Evolutionary conservation across 331 rosid species (phyloP).

Genomic region (Erythrophleum ivorense): DNA sequence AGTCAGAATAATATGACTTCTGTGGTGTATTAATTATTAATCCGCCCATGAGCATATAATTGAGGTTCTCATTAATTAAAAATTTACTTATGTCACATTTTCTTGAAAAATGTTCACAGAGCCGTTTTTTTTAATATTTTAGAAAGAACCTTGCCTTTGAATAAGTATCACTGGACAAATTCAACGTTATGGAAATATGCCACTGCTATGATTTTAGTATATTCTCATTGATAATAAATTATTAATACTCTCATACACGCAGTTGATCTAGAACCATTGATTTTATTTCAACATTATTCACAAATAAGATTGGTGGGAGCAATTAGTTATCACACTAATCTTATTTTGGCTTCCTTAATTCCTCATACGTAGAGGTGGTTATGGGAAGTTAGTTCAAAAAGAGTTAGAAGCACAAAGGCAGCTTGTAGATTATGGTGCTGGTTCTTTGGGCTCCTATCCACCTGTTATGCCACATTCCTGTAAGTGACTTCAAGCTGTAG

Average conservation of each 20-base stretch:
- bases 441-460: conserved; percentile 85
- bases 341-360: conserved; percentile 53
- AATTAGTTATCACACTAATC: not conserved
- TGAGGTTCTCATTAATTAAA: not conserved
- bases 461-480: conserved; percentile 74
- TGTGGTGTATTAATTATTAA: not conserved
- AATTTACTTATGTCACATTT: not conserved
- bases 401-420: conserved; percentile 97
- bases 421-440: conserved; percentile 95
- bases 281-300: conserved; percentile 2
- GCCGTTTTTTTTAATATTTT: not conserved
- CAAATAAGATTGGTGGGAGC: not conserved
- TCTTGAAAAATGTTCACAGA: not conserved
- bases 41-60: not conserved
- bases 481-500: conserved; percentile 50
- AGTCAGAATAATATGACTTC: not conserved
- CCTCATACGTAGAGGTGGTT: conserved; percentile 89
- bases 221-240: not conserved
- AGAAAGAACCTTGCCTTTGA: not conserved
- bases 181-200: not conserved
- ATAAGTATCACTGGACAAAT: not conserved
- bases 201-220: not conserved
- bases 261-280: not conserved
- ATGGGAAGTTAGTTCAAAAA: conserved; percentile 87
- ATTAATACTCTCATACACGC: not conserved